Evolutionary conservation across 495 filamentous ascomycete genomes (phyloP), one percentile per base, ranked within the genome.

Genomic region (Talaromyces liani): DNA sequence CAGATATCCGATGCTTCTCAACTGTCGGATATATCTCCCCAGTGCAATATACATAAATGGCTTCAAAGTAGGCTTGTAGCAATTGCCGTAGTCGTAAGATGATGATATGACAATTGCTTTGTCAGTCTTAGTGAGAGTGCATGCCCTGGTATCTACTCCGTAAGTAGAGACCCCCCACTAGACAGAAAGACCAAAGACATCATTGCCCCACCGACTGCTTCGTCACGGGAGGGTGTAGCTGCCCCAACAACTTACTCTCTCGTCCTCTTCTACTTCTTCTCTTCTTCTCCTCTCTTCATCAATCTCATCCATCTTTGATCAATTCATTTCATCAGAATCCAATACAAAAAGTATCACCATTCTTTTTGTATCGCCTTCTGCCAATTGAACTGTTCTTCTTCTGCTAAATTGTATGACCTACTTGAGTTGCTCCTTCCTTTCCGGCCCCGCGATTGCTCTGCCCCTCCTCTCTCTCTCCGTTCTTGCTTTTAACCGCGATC

Each of bases 321-420:
- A 24, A 20, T 55, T 55, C 51, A 20, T 25, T 22, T 29, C 51
- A 55, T 55, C 51, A 55, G 51, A 55, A 55, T 55, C 51, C 51
- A 55, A 25, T 55, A 55, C 51, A 55, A 29, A 55, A 55, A 55
- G 51, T 16, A 55, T 24, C 18, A 5, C 20, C 51, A 10, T 24
- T 20, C 51, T 55, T 55, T 55, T 55, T 55, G 51, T 55, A 55
- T 29, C 20, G 51, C 51, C 51, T 55, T 65, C 64, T 65, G 60
- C 24, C 18, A 51, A 49, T 20, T 49, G 45, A 49, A 49, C 45
- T 49, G 45, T 49, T 49, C 45, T 49, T 41, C 36, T 2, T 16
- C 36, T 41, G 36, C 36, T 18, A 49, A 49, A 8, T 20, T 49
- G 45, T 49, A 55, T 55, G 51, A 55, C 24, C 51, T 27, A 55